Conservation (phyloP, 2,329 filamentous ascomycete genomes). For the Cercospora berteroae region DNA sequence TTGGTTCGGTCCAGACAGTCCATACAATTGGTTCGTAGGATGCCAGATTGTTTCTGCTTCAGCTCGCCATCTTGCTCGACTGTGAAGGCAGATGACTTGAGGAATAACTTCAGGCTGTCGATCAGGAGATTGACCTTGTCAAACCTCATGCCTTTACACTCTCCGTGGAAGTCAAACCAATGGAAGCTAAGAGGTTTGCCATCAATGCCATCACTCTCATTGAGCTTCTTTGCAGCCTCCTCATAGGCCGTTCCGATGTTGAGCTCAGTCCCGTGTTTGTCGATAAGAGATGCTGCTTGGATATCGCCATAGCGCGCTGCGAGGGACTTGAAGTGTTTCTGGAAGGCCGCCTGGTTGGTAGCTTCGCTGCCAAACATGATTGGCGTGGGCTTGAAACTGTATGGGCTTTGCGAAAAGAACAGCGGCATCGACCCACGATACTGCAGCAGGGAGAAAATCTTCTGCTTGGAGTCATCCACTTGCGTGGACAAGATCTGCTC, state of each 20-base stretch:
- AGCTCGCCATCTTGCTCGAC: conserved; percentile 51
- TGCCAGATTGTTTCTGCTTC: conserved; percentile 61
- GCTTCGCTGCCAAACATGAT: conserved; percentile 76
- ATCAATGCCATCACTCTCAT: conserved; percentile 58
- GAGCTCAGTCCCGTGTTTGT: conserved; percentile 80
- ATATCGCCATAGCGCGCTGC: conserved; percentile 69
- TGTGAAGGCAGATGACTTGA: conserved; percentile 71
- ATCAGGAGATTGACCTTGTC: conserved; percentile 86
- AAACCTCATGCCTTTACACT: conserved; percentile 95
- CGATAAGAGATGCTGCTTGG: conserved; percentile 79
- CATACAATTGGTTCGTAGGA: conserved; percentile 97
- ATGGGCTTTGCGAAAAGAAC: conserved; percentile 93
- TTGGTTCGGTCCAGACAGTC: conserved; percentile 96
- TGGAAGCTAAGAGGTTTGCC: conserved; percentile 66
- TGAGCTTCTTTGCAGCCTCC: conserved; percentile 63
- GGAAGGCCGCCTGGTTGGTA: conserved; percentile 75
- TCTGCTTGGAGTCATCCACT: conserved; percentile 60
- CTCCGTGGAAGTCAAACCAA: conserved; percentile 96
- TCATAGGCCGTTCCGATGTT: conserved; percentile 78
- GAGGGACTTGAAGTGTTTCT: conserved; percentile 73
- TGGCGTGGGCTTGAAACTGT: conserved; percentile 85
- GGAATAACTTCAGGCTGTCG: conserved; percentile 63
- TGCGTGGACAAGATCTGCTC: conserved; percentile 83
- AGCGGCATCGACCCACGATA: conserved; percentile 87
- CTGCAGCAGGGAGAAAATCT: conserved; percentile 80